Conservation (phyloP, 352 stramenopile genomes). For the Globisporangium viniferum region DNA sequence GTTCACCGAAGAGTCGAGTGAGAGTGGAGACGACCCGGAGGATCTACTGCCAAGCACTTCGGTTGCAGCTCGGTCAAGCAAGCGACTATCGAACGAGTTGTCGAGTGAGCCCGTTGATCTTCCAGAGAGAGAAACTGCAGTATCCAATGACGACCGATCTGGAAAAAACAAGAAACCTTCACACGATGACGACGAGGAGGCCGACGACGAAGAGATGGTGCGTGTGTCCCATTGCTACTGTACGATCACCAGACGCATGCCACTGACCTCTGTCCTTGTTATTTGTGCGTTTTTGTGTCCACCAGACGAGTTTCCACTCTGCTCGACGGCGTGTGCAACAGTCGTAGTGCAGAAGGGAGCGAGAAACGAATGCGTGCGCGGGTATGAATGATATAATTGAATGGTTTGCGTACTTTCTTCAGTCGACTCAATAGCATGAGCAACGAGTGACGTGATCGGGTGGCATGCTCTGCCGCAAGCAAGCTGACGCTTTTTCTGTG, state of each 20-base stretch:
- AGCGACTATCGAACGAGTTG: not conserved
- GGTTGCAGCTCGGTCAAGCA: slow-evolving; percentile 27
- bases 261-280: not conserved
- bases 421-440: not conserved
- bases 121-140: not conserved
- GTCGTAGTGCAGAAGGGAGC: not conserved
- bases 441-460: not conserved
- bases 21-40: slow-evolving; percentile 45
- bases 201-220: slow-evolving; percentile 18
- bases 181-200: slow-evolving; percentile 1
- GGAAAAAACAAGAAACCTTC: not conserved
- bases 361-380: not conserved
- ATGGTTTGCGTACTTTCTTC: not conserved
- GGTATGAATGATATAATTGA: not conserved
- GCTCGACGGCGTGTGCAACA: slow-evolving; percentile 3
- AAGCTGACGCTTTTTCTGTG: not conserved
- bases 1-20: slow-evolving; percentile 50
- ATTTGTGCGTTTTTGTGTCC: not conserved
- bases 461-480: not conserved
- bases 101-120: not conserved
- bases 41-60: slow-evolving; percentile 29
- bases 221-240: not conserved
- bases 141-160: not conserved
- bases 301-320: slow-evolving; percentile 13
- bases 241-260: not conserved